Evolutionary conservation across 441 rosid species (phyloP).

Genomic region (Jatropha multifida): DNA sequence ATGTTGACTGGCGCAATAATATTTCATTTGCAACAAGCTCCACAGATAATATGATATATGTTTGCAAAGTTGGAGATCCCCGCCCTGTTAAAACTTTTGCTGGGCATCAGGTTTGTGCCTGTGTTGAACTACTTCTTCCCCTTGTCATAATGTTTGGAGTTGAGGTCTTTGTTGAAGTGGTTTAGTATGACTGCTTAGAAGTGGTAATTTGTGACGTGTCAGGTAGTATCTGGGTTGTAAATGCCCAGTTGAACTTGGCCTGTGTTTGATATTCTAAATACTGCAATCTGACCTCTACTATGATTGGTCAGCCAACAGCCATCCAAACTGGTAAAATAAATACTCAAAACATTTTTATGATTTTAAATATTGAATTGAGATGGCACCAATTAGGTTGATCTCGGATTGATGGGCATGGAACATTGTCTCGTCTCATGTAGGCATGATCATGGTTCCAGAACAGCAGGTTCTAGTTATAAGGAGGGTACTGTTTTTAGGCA

Average conservation of each 20-base stretch:
- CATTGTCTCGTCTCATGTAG: not conserved
- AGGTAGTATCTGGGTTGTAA: not conserved
- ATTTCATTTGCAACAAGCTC: conserved; percentile 96
- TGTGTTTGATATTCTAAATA: not conserved
- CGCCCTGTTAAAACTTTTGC: conserved; percentile 76
- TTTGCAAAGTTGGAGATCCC: conserved; percentile 90
- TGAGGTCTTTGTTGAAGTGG: not conserved
- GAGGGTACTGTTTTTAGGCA: too few species aligned
- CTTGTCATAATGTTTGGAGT: not conserved
- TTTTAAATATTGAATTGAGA: not conserved
- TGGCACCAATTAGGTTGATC: not conserved
- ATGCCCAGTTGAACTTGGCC: not conserved
- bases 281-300: not conserved
- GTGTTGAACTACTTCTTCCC: conserved; percentile 15
- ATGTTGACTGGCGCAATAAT: conserved; percentile 99
- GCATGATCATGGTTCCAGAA: too few species aligned
- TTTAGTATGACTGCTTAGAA: not conserved
- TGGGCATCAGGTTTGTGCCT: conserved; percentile 82
- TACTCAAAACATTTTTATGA: not conserved
- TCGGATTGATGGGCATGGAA: not conserved
- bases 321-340: not conserved
- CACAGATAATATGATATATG: conserved; percentile 88
- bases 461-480: too few species aligned
- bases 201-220: not conserved
- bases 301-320: not conserved